A percentile compares a stretch with the other conserved stretches of the same genome.
These are phyloP conservation scores for Ceratonia siliqua DNA, from an alignment of 306 rosid species.

Conservation along the genomic window DNA sequence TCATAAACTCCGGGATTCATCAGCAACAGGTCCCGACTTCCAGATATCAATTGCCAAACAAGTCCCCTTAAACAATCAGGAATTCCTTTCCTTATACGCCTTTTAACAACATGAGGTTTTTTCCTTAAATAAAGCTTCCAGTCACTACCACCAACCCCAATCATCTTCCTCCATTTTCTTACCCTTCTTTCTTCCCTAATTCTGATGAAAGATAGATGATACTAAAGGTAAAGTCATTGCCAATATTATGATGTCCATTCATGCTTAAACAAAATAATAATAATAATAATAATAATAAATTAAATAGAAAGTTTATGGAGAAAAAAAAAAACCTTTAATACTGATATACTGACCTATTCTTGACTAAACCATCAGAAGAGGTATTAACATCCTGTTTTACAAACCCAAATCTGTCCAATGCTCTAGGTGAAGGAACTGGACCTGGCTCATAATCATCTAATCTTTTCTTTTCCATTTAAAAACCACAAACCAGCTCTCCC, in stretches of 20 bases:
- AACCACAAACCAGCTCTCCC: slow-evolving; percentile 31
- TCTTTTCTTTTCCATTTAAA: slow-evolving; percentile 78
- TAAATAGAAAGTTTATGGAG: slow-evolving; percentile 10
- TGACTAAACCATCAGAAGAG: slow-evolving; percentile 56
- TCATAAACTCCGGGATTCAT: slow-evolving; percentile 99
- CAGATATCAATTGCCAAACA: slow-evolving; percentile 98
- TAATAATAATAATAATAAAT: background rate
- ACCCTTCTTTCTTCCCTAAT: slow-evolving; percentile 79
- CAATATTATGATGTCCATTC: background rate
- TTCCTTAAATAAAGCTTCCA: slow-evolving; percentile 91
- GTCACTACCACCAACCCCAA: slow-evolving; percentile 99
- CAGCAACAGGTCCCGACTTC: slow-evolving; percentile 92
- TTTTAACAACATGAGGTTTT: slow-evolving; percentile 87
- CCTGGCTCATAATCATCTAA: slow-evolving; percentile 69
- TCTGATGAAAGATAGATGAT: slow-evolving; percentile 35
- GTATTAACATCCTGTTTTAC: slow-evolving; percentile 63
- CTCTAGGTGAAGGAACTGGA: slow-evolving; percentile 66
- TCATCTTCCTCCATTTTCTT: slow-evolving; percentile 99
- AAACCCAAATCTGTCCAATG: slow-evolving; percentile 91
- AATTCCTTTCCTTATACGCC: slow-evolving; percentile 98
- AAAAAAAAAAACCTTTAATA: slow-evolving; percentile 57
- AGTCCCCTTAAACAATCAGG: slow-evolving; percentile 99
- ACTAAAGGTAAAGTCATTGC: background rate
- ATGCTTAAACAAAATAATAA: too few relatives aligned
- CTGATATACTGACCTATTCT: slow-evolving; percentile 58